Evolutionary conservation across 108 stramenopile genomes (phyloP), one percentile per base, ranked within the genome.

Genomic region (Poteriospumella lacustris): DNA sequence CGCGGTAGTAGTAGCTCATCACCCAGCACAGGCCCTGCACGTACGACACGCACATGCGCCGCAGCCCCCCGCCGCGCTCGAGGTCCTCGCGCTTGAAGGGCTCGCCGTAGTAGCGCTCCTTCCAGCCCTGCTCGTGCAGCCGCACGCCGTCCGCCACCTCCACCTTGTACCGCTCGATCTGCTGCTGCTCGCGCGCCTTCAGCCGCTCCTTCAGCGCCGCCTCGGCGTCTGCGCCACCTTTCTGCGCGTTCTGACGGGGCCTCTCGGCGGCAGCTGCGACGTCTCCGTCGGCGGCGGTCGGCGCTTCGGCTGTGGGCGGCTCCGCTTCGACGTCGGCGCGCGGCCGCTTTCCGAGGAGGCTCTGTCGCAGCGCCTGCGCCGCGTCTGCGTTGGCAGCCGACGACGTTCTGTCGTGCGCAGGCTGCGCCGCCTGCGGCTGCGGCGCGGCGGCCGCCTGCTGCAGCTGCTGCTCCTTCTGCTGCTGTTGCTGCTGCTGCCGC

Each of bases 21-120:
- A 99, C 98, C 98, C 98, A 99, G 84, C 93, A 94, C 19, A 99
- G 87, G 26, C 98, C 98, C 85, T 90, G 85, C 39, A 97, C 92
- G 82, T 99, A 99, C 3, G 91, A 88, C 42, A 91, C 88, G 78
- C 93, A 94, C 42, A 99, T 73, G 58, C 92, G 89, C 78, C 93
- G 90, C 34, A 93, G 81, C 0, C 93, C 93, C n/a, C 93, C 94
- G 68, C 91, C 87, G 26, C 87, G 88, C 42, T 87, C 88, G 69
- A 92, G 92, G 78, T 96, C 94, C 77, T 96, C 94, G 2, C 91
- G 90, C 80, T 97, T 96, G 81, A 94, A 95, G 81, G 97, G 97
- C 76, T 94, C 93, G 15, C 84, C 80, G 83, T 99, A 99, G 82
- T 97, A 99, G 0, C 96, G 90, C 84, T 92, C 90, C 83, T 96